These are phyloP conservation scores for Cystofilobasidium ferigula DNA, from an alignment of 768 basidiomycete species.

Conservation along the genomic window DNA sequence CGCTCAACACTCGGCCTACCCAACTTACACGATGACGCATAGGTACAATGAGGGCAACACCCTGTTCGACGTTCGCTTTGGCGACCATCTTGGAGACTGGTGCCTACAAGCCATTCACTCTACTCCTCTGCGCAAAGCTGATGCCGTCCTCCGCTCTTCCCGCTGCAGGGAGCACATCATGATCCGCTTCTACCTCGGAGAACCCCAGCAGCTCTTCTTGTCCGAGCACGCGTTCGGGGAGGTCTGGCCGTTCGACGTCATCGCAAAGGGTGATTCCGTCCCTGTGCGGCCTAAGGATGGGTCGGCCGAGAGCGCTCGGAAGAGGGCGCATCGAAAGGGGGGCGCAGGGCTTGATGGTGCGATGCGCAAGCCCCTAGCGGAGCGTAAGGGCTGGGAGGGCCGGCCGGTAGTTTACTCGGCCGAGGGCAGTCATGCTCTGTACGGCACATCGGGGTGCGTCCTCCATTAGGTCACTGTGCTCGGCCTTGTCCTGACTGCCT, in stretches of 20 bases:
- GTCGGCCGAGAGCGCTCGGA: not conserved
- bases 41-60: conserved; percentile 26
- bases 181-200: conserved; percentile 18
- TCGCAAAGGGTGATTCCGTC: conserved; percentile 10
- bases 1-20: not conserved
- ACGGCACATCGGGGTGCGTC: conserved; percentile 24
- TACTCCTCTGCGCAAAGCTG: not conserved
- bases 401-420: conserved; percentile 26
- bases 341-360: not conserved
- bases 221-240: conserved; percentile 26
- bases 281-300: not conserved
- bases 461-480: not conserved
- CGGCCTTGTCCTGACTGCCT: not conserved
- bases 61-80: conserved; percentile 18
- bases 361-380: not conserved
- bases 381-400: conserved; percentile 11
- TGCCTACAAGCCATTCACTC: not conserved
- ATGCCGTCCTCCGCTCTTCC: no score
- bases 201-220: conserved; percentile 24
- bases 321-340: not conserved
- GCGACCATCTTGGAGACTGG: conserved; percentile 26
- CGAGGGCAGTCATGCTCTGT: conserved; percentile 25
- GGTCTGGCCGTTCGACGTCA: conserved; percentile 26
- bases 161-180: conserved; percentile 24
- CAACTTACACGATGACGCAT: not conserved